A percentile compares a stretch with the other conserved stretches of the same genome.
phyloP scores from a whole-genome alignment of 2,329 filamentous ascomycete genomes.

The Celoporthe dispersa region DNA sequence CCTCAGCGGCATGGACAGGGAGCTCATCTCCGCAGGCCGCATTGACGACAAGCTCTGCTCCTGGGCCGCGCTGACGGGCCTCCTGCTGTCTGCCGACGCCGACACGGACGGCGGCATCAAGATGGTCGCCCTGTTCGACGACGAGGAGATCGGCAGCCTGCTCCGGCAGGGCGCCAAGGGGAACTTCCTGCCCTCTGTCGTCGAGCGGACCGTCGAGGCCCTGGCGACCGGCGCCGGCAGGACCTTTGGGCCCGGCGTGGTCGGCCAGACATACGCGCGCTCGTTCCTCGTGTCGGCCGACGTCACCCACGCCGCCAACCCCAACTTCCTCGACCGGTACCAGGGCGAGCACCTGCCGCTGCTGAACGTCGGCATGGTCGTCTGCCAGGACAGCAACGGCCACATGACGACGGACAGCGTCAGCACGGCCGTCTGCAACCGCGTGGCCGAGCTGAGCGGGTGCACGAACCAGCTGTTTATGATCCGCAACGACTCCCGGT shows the following conservation, averaged over 20 bases:
- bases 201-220: constrained; percentile 80
- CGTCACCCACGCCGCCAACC: constrained; percentile 92
- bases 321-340: constrained; percentile 87
- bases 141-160: constrained; percentile 93
- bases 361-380: constrained; percentile 83
- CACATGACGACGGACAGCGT: constrained; percentile 96
- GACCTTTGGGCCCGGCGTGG: constrained; percentile 61
- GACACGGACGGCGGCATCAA: constrained; percentile 74
- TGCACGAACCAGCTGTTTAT: constrained; percentile 85
- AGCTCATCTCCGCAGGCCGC: constrained; percentile 92
- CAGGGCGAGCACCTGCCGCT: constrained; percentile 84
- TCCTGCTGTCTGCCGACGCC: constrained; percentile 68
- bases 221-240: constrained; percentile 55
- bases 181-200: constrained; percentile 82
- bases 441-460: constrained; percentile 75
- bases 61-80: constrained; percentile 84
- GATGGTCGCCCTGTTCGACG: constrained; percentile 91
- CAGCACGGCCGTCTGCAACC: constrained; percentile 78
- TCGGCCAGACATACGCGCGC: constrained; percentile 85
- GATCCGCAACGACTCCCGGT: constrained; percentile 89
- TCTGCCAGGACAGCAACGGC: constrained; percentile 84
- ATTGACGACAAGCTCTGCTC: constrained; percentile 98
- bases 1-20: constrained; percentile 82
- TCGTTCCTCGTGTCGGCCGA: constrained; percentile 93
- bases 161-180: constrained; percentile 87